Evolutionary conservation across 1,284 basidiomycete genomes (phyloP).

Genomic region (Boletellus deceptivus): DNA sequence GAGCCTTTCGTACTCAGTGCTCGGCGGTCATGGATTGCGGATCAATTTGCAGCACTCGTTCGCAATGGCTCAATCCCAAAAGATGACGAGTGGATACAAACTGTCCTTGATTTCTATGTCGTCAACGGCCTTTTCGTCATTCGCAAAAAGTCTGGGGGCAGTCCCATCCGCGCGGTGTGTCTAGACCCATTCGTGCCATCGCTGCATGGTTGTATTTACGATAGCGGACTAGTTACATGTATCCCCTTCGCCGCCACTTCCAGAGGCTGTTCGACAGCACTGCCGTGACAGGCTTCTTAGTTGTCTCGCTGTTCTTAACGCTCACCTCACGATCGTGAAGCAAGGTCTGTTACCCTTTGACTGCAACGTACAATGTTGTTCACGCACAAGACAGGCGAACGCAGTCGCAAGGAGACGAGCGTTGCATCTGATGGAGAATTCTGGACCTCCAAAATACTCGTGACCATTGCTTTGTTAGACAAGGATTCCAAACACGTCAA

Average conservation of each 20-base stretch:
- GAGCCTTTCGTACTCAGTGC: conserved; percentile 49
- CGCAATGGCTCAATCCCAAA: conserved; percentile 83
- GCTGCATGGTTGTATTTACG: conserved; percentile 1
- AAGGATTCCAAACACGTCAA: conserved; percentile 71
- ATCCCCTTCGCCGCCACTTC: conserved; percentile 67
- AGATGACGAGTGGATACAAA: conserved; percentile 73
- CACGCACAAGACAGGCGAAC: conserved; percentile 36
- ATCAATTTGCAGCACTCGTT: conserved; percentile 80
- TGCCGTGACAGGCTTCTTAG: conserved; percentile 73
- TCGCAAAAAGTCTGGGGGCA: conserved; percentile 74
- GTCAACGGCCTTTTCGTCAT: conserved; percentile 83
- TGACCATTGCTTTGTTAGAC: conserved; percentile 60
- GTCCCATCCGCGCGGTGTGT: conserved; percentile 59
- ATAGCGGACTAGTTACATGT: conserved; percentile 44
- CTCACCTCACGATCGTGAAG: conserved; percentile 52
- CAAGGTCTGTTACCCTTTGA: conserved; percentile 36
- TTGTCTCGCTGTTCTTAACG: conserved; percentile 74
- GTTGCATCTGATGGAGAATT: conserved; percentile 71
- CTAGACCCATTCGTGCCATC: not conserved
- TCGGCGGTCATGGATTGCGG: conserved; percentile 78
- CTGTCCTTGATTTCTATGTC: conserved; percentile 78
- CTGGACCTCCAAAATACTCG: conserved; percentile 75
- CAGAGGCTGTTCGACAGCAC: conserved; percentile 63
- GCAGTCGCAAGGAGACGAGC: conserved; percentile 54
- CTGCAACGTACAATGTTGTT: not conserved